Evolutionary conservation across 2,329 filamentous ascomycete species (phyloP).

Genomic region (Monosporascus cannonballus): DNA sequence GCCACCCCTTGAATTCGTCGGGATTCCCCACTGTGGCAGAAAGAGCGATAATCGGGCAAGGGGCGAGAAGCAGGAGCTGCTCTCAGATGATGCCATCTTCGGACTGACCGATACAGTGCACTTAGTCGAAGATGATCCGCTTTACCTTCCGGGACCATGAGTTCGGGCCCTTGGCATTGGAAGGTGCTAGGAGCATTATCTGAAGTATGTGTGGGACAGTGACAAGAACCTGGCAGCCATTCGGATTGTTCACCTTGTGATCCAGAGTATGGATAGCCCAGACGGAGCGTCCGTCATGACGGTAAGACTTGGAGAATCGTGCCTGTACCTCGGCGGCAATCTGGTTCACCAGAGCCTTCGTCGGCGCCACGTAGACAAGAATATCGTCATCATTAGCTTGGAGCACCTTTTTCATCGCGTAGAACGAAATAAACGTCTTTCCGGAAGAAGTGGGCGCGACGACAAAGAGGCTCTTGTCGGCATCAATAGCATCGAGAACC

Average conservation of each 20-base stretch:
- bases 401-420: conserved; percentile 73
- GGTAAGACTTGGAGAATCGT: conserved; percentile 63
- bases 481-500: conserved; percentile 68
- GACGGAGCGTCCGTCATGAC: conserved; percentile 57
- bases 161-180: conserved; percentile 49
- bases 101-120: conserved; percentile 72
- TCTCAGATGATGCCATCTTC: conserved; percentile 76
- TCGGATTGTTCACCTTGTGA: conserved; percentile 67
- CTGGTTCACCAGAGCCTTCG: conserved; percentile 77
- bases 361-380: conserved; percentile 73
- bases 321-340: conserved; percentile 75
- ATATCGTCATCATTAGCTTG: conserved; percentile 62
- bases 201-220: conserved; percentile 75
- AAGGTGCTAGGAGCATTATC: conserved; percentile 65
- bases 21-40: conserved; percentile 78
- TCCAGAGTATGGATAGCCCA: conserved; percentile 77
- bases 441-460: conserved; percentile 74
- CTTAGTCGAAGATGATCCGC: conserved; percentile 77
- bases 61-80: conserved; percentile 65
- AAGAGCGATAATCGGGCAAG: conserved; percentile 72
- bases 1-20: conserved; percentile 62
- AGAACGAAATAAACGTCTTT: conserved; percentile 81
- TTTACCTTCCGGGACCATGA: conserved; percentile 63
- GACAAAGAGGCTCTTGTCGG: conserved; percentile 63
- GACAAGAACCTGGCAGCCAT: conserved; percentile 67